Percentiles rank a stretch among this genome's conserved stretches.
Conservation (phyloP, 2,329 filamentous ascomycete species). For the Colletotrichum sp. region DNA sequence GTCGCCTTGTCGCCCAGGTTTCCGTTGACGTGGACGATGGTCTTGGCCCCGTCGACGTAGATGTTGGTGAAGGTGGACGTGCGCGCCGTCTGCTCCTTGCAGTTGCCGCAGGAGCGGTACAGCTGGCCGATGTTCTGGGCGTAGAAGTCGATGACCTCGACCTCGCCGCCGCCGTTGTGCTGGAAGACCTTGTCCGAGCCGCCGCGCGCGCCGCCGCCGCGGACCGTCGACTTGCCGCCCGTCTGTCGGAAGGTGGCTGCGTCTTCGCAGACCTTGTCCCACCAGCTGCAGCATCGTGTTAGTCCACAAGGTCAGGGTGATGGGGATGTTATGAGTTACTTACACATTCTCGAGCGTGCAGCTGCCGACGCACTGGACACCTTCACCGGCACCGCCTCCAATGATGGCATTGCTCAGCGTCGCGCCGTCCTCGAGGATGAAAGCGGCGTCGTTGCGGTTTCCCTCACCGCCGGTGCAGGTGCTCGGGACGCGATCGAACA, state of each 20-base stretch:
- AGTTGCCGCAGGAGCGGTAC: constrained; percentile 51
- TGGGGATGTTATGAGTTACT: constrained; percentile 30
- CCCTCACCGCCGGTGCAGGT: constrained; percentile 36
- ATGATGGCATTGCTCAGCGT: constrained; percentile 51
- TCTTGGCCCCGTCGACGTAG: constrained; percentile 38
- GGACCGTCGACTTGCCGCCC: constrained; percentile 43
- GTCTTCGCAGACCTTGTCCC: constrained; percentile 42
- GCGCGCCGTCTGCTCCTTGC: constrained; percentile 20
- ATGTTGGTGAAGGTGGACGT: constrained; percentile 30
- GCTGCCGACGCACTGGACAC: constrained; percentile 48
- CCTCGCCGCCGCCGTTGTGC: constrained; percentile 44
- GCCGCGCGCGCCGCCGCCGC: constrained; percentile 47
- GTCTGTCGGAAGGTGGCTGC: constrained; percentile 38
- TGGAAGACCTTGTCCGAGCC: constrained; percentile 46
- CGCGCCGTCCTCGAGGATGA: constrained; percentile 44
- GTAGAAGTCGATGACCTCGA: constrained; percentile 38
- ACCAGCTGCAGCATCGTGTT: constrained; percentile 36
- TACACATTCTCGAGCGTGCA: constrained; percentile 44
- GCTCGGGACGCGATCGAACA: constrained; percentile 45
- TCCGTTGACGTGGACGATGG: constrained; percentile 33
- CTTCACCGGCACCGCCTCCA: constrained; percentile 47
- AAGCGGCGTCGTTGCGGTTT: constrained; percentile 42
- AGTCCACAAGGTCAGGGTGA: background rate
- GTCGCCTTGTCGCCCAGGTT: constrained; percentile 31
- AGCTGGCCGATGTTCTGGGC: constrained; percentile 45